Percentiles rank a stretch among this genome's conserved stretches.
These are phyloP conservation scores for Saccharomycodes ludwigii DNA, from an alignment of 805 yeast genomes.

Conservation along the genomic window DNA sequence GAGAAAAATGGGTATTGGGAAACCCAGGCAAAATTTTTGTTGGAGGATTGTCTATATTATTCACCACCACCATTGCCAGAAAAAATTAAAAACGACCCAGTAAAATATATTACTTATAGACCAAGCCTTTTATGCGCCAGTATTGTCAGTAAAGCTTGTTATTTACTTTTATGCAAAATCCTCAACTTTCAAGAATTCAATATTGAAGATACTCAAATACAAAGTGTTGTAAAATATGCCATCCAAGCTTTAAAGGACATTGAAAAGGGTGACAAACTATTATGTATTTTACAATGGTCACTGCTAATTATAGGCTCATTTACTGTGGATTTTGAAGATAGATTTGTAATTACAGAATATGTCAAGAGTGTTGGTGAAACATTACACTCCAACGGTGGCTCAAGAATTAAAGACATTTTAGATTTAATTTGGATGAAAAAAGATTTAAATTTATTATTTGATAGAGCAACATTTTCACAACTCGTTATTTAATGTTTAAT, in stretches of 20 bases:
- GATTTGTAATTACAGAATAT: slow-evolving; percentile 8
- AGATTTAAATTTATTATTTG: slow-evolving; percentile 9
- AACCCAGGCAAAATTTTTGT: slow-evolving; percentile 8
- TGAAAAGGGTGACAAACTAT: slow-evolving; percentile 11
- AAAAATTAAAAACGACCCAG: slow-evolving; percentile 10
- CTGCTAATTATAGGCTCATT: slow-evolving; percentile 12
- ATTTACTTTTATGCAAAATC: slow-evolving; percentile 11
- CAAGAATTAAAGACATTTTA: slow-evolving; percentile 10
- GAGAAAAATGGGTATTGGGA: slow-evolving; percentile 7
- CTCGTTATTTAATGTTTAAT: slow-evolving; percentile 12
- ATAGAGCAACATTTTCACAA: slow-evolving; percentile 9
- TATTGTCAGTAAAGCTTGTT: slow-evolving; percentile 13
- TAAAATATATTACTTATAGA: slow-evolving; percentile 11
- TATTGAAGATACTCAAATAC: slow-evolving; percentile 9
- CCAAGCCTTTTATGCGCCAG: slow-evolving; percentile 14
- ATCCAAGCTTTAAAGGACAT: slow-evolving; percentile 10
- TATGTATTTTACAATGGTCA: slow-evolving; percentile 13
- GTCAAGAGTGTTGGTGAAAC: slow-evolving; percentile 11
- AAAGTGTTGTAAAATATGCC: slow-evolving; percentile 12
- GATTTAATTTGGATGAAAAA: slow-evolving; percentile 13
- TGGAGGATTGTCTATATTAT: slow-evolving; percentile 12
- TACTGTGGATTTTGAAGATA: slow-evolving; percentile 10
- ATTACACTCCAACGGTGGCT: slow-evolving; percentile 13
- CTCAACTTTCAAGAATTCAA: slow-evolving; percentile 8
- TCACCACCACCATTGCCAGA: slow-evolving; percentile 12